Conservation (phyloP, 495 filamentous ascomycete species). For the Aspergillus baeticus region DNA sequence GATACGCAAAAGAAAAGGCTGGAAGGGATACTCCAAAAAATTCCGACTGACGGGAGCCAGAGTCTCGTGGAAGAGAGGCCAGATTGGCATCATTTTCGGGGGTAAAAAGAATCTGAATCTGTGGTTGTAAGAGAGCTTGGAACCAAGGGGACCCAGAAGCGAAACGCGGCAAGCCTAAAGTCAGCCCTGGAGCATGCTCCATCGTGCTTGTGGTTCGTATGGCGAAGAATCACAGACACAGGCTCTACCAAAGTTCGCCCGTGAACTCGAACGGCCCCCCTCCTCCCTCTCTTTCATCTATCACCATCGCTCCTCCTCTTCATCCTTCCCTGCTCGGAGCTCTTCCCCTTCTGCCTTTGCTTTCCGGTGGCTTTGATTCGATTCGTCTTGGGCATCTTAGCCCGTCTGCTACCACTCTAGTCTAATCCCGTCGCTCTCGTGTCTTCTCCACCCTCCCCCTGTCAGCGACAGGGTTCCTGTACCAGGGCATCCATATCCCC, state of each 20-base stretch:
- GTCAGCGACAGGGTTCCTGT: constrained; percentile 12
- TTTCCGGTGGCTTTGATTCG: neutral
- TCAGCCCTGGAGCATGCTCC: neutral
- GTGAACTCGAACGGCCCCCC: neutral
- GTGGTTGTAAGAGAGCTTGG: no score
- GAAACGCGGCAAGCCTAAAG: neutral
- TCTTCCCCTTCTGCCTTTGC: neutral
- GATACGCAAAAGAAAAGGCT: neutral
- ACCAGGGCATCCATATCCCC: constrained; percentile 12
- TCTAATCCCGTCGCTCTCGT: neutral
- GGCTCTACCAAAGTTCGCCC: neutral
- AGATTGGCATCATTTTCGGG: neutral
- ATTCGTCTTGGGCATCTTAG: neutral
- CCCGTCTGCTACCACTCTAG: constrained; percentile 1
- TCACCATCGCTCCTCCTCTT: constrained; percentile 1
- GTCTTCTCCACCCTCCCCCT: neutral
- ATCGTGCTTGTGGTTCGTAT: constrained; percentile 3
- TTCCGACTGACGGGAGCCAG: neutral
- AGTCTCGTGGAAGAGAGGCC: neutral
- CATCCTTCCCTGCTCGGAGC: neutral
- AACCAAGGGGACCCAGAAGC: no score
- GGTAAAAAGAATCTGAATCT: no score
- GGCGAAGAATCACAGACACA: constrained; percentile 8
- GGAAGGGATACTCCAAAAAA: neutral
- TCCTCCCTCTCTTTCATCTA: neutral